These are phyloP conservation scores for Pseudopyrenochaeta lycopersici DNA, from an alignment of 2,329 filamentous ascomycete species.

Conservation along the genomic window DNA sequence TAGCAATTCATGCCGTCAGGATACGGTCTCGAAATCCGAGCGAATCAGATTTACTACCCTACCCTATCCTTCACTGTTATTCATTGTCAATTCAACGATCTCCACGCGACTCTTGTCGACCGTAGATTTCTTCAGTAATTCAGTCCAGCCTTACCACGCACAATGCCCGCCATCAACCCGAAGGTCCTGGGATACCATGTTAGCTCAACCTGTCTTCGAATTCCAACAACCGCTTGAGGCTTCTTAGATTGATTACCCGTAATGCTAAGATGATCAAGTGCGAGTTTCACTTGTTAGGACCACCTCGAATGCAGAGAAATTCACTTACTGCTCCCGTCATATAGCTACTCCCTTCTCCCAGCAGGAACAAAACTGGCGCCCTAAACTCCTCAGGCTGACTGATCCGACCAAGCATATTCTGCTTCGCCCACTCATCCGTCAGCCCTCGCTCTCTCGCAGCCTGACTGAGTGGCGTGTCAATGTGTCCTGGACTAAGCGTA, in stretches of 20 bases:
- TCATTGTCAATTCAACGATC: no score
- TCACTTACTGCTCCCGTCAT: conserved; percentile 61
- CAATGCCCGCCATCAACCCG: conserved; percentile 56
- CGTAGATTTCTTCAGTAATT: no score
- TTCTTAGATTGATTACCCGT: not conserved
- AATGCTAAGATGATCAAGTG: no score
- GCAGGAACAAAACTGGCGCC: conserved; percentile 39
- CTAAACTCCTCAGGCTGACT: conserved; percentile 41
- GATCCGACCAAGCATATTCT: conserved; percentile 48
- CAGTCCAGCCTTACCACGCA: conserved; percentile 37
- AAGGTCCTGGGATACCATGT: conserved; percentile 37
- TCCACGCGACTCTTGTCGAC: no score
- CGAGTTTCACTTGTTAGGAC: no score
- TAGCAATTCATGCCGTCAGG: no score
- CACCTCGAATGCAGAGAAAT: not conserved
- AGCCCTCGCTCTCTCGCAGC: conserved; percentile 41
- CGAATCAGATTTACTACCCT: no score
- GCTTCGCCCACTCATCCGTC: conserved; percentile 39
- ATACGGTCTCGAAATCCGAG: no score
- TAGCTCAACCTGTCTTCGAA: not conserved
- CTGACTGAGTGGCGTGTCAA: conserved; percentile 55
- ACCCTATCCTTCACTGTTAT: no score
- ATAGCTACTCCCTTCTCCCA: conserved; percentile 64
- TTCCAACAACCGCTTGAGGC: not conserved
- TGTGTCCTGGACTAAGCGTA: conserved; percentile 63